phyloP scores from a whole-genome alignment of 441 rosid genomes.

The Bocquillonia castaneifolia region DNA sequence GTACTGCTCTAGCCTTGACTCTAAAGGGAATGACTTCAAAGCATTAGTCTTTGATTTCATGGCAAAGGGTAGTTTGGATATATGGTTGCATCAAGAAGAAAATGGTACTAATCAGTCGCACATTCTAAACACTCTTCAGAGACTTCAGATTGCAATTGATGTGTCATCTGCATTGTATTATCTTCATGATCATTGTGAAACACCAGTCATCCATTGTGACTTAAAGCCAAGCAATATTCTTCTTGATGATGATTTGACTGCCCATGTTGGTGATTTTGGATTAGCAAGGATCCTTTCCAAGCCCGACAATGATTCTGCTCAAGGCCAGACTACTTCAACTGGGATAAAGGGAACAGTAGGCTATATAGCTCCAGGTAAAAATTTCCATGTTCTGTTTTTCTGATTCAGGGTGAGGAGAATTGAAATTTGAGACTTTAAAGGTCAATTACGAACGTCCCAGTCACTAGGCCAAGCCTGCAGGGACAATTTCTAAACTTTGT shows the following conservation, averaged over 20 bases:
- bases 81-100: constrained; percentile 27
- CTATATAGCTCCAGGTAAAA: constrained; percentile 22
- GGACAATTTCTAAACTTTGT: too few species aligned
- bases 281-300: constrained; percentile 12
- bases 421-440: too few species aligned
- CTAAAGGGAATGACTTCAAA: constrained; percentile 25
- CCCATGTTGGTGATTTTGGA: constrained; percentile 19
- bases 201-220: constrained; percentile 20
- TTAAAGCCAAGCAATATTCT: constrained; percentile 30
- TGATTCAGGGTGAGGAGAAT: too few species aligned
- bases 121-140: constrained; percentile 14
- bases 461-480: too few species aligned
- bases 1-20: constrained; percentile 27
- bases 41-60: constrained; percentile 30
- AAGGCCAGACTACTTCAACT: not conserved
- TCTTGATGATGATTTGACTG: constrained; percentile 18
- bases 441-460: too few species aligned
- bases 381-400: too few species aligned
- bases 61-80: constrained; percentile 31
- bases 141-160: constrained; percentile 31
- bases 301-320: not conserved
- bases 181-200: constrained; percentile 29
- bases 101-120: not conserved
- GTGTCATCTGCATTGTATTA: constrained; percentile 31
- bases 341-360: constrained; percentile 20